Base-by-base conservation (phyloP, 805 yeast genomes). In the Yarrowia sp. region DNA sequence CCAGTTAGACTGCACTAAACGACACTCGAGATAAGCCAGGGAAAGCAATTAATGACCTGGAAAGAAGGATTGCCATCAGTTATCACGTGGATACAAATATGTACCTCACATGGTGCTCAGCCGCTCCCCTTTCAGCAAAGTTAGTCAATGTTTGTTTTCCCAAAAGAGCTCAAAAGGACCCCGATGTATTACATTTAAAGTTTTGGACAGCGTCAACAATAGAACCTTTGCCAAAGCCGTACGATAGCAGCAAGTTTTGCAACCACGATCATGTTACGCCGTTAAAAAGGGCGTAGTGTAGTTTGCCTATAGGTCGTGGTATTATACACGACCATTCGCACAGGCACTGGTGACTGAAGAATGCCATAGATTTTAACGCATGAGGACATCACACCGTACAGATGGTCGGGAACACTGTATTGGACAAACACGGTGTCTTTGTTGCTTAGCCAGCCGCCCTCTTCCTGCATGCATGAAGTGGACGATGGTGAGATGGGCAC, bases 391-490 rank as follows among this genome's bases (percentile, higher is more conserved):
- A 35, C 41, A 33, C 55, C 31, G 55, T 48, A 48, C 39, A 33
- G 41, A 8, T 48, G 41, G 55, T 18, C 41, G 55, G 55, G 55
- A 9, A 50, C 58, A 38, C 58, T 51, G 58, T 51, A 51, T 51
- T 38, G 58, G 43, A 36, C 43, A 22, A 36, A 51, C 43, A 36
- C 58, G 43, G 43, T 51, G 58, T 51, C 58, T 51, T 51, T 51
- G 58, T 51, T 51, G 58, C 58, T 51, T 32, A 53, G 38, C 61
- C 61, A 55, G 61, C 61, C 61, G 45, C 61, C 61, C 47, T 32
- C 45, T 55, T 39, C 61, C 47, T 55, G 61, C 61, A 55, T 55
- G 61, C 61, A 55, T 55, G 61, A 55, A 28, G 28, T 22, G 28
- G 28, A 22, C 13, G 28, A 38, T 51, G 45, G 61, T n/a, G 47